A percentile compares a stretch with the other conserved stretches of the same genome.
phyloP scores from a whole-genome alignment of 306 rosid genomes.

The Argentina anserina region DNA sequence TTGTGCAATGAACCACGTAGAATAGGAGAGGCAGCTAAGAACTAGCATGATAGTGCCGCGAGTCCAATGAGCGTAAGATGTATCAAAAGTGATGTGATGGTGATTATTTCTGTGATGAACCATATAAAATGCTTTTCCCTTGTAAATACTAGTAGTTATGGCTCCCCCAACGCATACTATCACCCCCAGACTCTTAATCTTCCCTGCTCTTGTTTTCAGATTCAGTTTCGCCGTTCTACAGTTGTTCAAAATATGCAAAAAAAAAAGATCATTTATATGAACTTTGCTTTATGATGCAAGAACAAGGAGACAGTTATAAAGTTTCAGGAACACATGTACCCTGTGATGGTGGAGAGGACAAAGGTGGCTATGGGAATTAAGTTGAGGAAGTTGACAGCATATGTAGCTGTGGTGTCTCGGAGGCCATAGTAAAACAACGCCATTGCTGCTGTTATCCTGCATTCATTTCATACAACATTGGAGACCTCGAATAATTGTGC shows the following conservation, averaged over 20 bases:
- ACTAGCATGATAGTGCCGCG: slow-evolving; percentile 52
- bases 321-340: slow-evolving; percentile 20
- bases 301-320: neutral
- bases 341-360: slow-evolving; percentile 32
- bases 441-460: slow-evolving; percentile 51
- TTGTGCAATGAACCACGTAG: slow-evolving; percentile 53
- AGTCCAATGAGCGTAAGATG: slow-evolving; percentile 35
- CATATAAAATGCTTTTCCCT: slow-evolving; percentile 43
- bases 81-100: neutral
- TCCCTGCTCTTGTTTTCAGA: slow-evolving; percentile 29
- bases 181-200: slow-evolving; percentile 44
- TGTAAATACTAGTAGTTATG: slow-evolving; percentile 36
- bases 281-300: neutral
- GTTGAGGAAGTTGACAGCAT: slow-evolving; percentile 58
- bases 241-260: neutral
- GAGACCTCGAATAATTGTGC: neutral
- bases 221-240: slow-evolving; percentile 47
- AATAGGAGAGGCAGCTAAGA: slow-evolving; percentile 43
- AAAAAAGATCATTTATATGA: neutral
- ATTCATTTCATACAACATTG: neutral
- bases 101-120: slow-evolving; percentile 25
- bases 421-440: slow-evolving; percentile 61
- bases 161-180: slow-evolving; percentile 59
- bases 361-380: slow-evolving; percentile 57
- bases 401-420: slow-evolving; percentile 63